phyloP scores from a whole-genome alignment of 2,329 filamentous ascomycete genomes.

The Phialophora verrucosa region DNA sequence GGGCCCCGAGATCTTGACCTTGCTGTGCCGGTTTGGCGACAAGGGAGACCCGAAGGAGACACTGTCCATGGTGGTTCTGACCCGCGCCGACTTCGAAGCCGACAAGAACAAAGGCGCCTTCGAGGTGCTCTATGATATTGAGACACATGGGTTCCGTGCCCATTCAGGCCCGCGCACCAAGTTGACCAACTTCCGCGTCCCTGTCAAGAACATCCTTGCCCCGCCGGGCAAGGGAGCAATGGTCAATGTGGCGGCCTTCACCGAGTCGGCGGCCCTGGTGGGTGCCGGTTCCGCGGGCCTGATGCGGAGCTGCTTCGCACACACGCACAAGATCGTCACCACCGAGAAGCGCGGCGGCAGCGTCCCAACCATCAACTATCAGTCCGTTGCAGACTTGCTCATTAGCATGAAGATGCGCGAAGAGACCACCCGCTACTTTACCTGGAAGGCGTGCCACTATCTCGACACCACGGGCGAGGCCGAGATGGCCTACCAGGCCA shows the following conservation, averaged over 20 bases:
- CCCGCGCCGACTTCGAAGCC: slow-evolving; percentile 52
- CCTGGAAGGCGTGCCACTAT: slow-evolving; percentile 58
- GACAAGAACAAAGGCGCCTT: slow-evolving; percentile 51
- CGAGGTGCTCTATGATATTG: slow-evolving; percentile 53
- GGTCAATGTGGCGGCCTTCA: slow-evolving; percentile 51
- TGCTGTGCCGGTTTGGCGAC: slow-evolving; percentile 53
- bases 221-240: slow-evolving; percentile 44
- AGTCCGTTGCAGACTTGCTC: slow-evolving; percentile 58
- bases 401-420: slow-evolving; percentile 60
- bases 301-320: slow-evolving; percentile 61
- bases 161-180: slow-evolving; percentile 56
- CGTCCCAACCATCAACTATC: slow-evolving; percentile 53
- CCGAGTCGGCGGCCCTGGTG: slow-evolving; percentile 55
- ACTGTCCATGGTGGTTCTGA: slow-evolving; percentile 59
- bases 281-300: slow-evolving; percentile 61
- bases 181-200: slow-evolving; percentile 57
- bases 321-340: slow-evolving; percentile 57
- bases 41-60: slow-evolving; percentile 41
- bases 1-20: slow-evolving; percentile 58
- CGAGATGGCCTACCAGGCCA: slow-evolving; percentile 57
- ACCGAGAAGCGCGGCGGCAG: slow-evolving; percentile 54
- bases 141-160: slow-evolving; percentile 55
- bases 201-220: slow-evolving; percentile 52
- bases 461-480: slow-evolving; percentile 53
- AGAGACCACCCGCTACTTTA: slow-evolving; percentile 56